Evolutionary conservation across 208 protist genomes (phyloP).

Genomic region (Trypanosoma rangeli): DNA sequence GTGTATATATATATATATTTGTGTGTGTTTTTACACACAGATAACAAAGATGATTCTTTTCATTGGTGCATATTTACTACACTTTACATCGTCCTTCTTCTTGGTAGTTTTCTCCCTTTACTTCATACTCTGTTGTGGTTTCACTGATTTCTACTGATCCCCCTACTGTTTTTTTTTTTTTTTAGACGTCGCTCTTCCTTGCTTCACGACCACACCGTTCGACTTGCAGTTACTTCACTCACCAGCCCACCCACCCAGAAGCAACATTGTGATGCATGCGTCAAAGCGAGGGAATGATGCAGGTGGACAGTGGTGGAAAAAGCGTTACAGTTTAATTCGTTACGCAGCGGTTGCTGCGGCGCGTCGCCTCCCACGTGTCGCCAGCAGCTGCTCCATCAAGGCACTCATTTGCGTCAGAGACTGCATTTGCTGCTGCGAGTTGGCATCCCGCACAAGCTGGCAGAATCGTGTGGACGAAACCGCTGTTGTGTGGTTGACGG

Average conservation of each 20-base stretch:
- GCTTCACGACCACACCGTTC: no score
- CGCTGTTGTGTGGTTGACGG: constrained; percentile 27
- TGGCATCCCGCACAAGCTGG: constrained; percentile 34
- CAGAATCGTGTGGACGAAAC: background rate
- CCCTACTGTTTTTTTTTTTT: background rate
- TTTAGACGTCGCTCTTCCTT: background rate
- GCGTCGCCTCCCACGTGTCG: constrained; percentile 10
- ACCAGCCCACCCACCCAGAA: background rate
- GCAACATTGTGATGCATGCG: background rate
- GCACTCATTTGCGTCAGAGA: constrained; percentile 43
- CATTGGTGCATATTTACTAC: no score
- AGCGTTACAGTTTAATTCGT: background rate
- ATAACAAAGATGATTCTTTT: no score
- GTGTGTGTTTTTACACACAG: no score
- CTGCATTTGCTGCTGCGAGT: constrained; percentile 31
- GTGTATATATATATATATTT: constrained; percentile 8
- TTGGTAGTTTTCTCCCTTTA: no score
- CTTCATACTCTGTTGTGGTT: no score
- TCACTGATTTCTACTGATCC: no score
- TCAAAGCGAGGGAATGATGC: background rate
- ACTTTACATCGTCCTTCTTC: no score
- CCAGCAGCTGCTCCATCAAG: constrained; percentile 25
- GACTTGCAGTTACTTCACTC: background rate
- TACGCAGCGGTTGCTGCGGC: background rate
- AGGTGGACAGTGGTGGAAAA: background rate